Base-by-base conservation (phyloP, 2,329 filamentous ascomycete species). In the Microsporum ferrugineum region DNA sequence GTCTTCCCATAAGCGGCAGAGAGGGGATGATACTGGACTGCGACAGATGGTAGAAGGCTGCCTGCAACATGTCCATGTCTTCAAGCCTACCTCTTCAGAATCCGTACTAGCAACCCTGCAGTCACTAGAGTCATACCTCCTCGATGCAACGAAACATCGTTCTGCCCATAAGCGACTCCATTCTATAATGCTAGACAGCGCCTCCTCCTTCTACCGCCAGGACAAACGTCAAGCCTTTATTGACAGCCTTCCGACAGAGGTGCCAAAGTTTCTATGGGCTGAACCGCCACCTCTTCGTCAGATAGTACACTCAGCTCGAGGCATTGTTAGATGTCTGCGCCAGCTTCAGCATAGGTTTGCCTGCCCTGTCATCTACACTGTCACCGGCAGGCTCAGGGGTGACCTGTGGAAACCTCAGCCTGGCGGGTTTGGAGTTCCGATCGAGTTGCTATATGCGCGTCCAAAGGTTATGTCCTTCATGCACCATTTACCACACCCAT, bases 11-110 rank as follows among this genome's bases (percentile, higher is more conserved):
- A 53, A 53, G 49, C 27, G 29, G 27, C 27, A 61, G 1, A 39
- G 61, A 12, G 61, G 67, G 5, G 62, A 69, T 14, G 36, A 61
- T 55, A 39, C 57, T 29, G 31, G 17, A 12, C 12, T 41, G 36
- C 57, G 29, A 3, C 12, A 34, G 62, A 8, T 70, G 1, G 67
- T 82, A 12, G 63, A 65, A n/a, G 65, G 65, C 27, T 71, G 75
- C 2, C 72, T 87, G 0, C 67, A 72, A 33, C 83, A 86, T 66
- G 70, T 86, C 41, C 83, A 86, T 68, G 73, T 86, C 63, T 81
- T 84, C 71, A 78, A 73, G 2, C 82, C 82, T 0, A 75, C 79
- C 51, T 80, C 80, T 0, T 80, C 80, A 29, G 55, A 71, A 1
- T 75, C 78, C 1, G 70, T 84, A 0, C 71, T 84, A 1, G 69